Conservation (phyloP, 31 red algal genomes). For the Asparagopsis taxiformis region DNA sequence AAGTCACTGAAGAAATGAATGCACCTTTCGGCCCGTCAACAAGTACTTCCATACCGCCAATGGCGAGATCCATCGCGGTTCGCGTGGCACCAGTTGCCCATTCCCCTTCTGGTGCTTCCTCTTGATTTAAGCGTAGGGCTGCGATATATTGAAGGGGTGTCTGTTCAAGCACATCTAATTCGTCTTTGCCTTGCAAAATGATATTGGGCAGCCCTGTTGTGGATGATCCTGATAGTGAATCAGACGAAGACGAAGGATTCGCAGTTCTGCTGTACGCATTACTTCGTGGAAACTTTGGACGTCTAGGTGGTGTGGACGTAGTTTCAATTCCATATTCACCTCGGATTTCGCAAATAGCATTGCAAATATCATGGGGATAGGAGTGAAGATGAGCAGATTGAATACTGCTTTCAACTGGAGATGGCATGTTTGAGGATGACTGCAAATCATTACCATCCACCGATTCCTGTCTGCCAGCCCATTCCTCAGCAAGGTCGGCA, state of each 20-base stretch:
- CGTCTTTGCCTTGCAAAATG: conserved; percentile 24
- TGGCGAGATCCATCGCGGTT: conserved; percentile 85
- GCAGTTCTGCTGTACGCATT: background rate
- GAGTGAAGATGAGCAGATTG: conserved; percentile 38
- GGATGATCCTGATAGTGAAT: conserved; percentile 13
- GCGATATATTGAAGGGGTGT: conserved; percentile 75
- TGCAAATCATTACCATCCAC: background rate
- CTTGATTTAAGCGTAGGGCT: conserved; percentile 73
- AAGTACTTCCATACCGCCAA: conserved; percentile 87
- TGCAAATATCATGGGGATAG: conserved; percentile 64
- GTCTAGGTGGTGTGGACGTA: background rate
- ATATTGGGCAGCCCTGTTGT: conserved; percentile 3
- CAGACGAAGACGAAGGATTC: conserved; percentile 5
- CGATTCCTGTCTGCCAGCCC: conserved; percentile 1
- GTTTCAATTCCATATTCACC: conserved; percentile 63
- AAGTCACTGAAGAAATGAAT: conserved; percentile 72
- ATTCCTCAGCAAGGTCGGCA: conserved; percentile 23
- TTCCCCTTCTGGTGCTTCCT: conserved; percentile 65
- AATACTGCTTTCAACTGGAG: background rate
- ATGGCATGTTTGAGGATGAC: background rate
- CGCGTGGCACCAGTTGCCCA: conserved; percentile 68
- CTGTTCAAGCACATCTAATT: conserved; percentile 21
- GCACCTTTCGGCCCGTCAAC: conserved; percentile 82
- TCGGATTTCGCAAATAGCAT: conserved; percentile 71
- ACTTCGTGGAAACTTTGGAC: conserved; percentile 1